These are phyloP conservation scores for Kwoniella shivajii DNA, from an alignment of 1,284 basidiomycete genomes.

Conservation along the genomic window DNA sequence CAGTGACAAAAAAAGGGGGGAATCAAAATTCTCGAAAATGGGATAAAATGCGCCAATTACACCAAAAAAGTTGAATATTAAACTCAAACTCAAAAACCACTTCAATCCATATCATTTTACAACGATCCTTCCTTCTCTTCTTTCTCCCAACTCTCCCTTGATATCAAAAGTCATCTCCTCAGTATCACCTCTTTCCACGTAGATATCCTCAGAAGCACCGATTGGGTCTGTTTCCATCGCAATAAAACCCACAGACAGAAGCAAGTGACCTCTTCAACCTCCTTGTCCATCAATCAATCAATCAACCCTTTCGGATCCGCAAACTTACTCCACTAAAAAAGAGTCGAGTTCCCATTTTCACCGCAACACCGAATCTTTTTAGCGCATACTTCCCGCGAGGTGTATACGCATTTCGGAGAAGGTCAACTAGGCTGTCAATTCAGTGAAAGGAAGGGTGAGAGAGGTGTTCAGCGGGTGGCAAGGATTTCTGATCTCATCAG, in stretches of 20 bases:
- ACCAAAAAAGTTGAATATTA: no score
- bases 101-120: no score
- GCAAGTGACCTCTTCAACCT: not conserved
- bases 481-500: not conserved
- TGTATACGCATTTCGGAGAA: not conserved
- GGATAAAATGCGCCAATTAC: constrained; percentile 3
- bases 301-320: constrained; percentile 9
- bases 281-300: no score
- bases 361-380: not conserved
- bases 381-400: not conserved
- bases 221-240: no score
- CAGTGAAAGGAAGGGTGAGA: constrained; percentile 12
- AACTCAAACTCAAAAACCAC: no score
- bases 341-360: no score
- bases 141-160: no score
- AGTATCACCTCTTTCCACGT: no score
- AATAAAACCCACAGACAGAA: constrained; percentile 1
- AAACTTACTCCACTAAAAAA: not conserved
- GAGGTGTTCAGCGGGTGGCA: constrained; percentile 13
- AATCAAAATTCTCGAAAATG: not conserved
- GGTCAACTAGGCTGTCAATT: not conserved
- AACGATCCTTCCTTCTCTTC: no score
- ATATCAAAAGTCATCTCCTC: no score
- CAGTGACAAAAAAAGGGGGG: not conserved
- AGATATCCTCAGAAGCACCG: no score